Percentiles rank a stretch among this genome's conserved stretches.
These are phyloP conservation scores for Tetrahymena malaccensis DNA, from an alignment of 73 alveolate species.

Conservation along the genomic window DNA sequence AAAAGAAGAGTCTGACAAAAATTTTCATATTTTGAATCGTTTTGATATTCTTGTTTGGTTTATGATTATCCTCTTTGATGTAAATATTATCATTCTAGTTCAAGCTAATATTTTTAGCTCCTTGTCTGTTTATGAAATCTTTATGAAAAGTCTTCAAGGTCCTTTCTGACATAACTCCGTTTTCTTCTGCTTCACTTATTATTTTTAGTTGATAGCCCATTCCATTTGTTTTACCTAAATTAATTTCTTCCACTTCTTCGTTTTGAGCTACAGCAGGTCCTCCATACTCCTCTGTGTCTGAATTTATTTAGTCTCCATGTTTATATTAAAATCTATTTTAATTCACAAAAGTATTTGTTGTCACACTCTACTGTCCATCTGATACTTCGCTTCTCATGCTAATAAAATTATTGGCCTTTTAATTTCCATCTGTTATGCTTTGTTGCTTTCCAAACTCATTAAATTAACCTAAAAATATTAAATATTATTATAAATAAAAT, in stretches of 20 bases:
- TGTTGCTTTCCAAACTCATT: neutral
- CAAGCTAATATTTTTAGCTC: neutral
- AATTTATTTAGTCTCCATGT: neutral
- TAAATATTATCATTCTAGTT: neutral
- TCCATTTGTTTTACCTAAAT: neutral
- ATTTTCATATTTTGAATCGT: neutral
- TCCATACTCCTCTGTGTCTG: neutral
- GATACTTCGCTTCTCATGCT: neutral
- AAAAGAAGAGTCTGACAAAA: neutral
- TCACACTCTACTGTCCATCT: neutral
- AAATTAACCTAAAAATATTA: too few relatives aligned
- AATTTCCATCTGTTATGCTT: neutral
- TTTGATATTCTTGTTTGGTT: neutral
- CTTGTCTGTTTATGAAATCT: neutral
- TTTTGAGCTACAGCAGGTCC: neutral
- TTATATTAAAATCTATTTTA: neutral
- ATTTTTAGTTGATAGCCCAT: neutral
- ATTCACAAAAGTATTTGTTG: neutral
- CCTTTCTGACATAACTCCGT: neutral
- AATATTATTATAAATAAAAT: too few relatives aligned
- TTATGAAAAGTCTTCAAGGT: neutral
- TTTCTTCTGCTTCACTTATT: neutral
- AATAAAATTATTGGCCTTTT: neutral
- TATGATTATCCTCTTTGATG: neutral
- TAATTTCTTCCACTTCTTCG: neutral